Base-by-base conservation (phyloP, 352 stramenopile genomes). In the Phytophthora palmivora region DNA sequence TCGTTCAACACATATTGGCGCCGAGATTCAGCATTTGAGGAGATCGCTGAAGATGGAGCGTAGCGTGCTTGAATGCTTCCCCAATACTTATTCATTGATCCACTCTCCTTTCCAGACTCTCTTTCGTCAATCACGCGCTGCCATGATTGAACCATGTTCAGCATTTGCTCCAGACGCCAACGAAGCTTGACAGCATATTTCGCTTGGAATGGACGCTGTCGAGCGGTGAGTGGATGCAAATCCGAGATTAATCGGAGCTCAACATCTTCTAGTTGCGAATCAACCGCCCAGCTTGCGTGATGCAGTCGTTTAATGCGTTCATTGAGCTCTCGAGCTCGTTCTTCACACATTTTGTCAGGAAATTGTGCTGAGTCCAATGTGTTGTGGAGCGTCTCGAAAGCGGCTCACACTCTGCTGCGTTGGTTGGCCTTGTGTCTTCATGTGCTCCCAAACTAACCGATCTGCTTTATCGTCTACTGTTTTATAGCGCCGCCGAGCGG, bases 161-260 rank as follows among this genome's bases (percentile, higher is more conserved):
- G 28, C 39, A 76, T 49, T 18, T 68, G 37, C 24, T 70, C 58
- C 2, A 73, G 54, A 12, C 39, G 47, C 12, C 63, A 56, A n/a
- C 76, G 73, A 36, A 80, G 58, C 19, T 70, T 74, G 16, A 38
- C 70, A 12, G 63, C 73, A 24, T 77, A 72, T 48, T 80, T 82
- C 4, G 67, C 69, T 51, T 83, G 74, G 12, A 82, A 55, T 7
- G 54, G 41, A 16, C 60, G 64, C 47, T 69, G 49, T n/a, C 15
- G 21, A 11, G 15, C 24, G 1, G 42, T 65, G 8, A 67, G 45
- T 9, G 47, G 53, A 15, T 56, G 38, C 11, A 73, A 38, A 10
- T 83, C 74, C 6, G 52, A 63, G 11, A 84, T 33, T 10, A 84
- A 54, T 28, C 38, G 54, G 16, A 84, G 39, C 30, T 84, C 72